phyloP scores from a whole-genome alignment of 208 protist genomes.

The Crithidia bombi region DNA sequence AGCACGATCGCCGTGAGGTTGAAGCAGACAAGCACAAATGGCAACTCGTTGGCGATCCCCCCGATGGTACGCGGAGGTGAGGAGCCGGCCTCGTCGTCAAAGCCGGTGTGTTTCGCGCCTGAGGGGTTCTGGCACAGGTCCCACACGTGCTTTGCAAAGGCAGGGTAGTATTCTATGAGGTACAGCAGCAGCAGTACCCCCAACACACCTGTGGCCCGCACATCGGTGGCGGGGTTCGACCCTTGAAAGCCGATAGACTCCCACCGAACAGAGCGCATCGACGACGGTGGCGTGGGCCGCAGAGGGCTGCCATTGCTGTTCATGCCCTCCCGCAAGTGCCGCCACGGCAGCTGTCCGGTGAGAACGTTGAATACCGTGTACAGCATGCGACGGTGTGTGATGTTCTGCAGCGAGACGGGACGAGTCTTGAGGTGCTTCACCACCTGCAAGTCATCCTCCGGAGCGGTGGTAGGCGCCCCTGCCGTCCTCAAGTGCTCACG shows the following conservation, averaged over 20 bases:
- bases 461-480: neutral
- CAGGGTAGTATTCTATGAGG: slow-evolving; percentile 71
- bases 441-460: slow-evolving; percentile 19
- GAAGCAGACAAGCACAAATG: slow-evolving; percentile 81
- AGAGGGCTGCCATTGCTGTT: neutral
- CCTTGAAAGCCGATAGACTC: slow-evolving; percentile 84
- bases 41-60: slow-evolving; percentile 44
- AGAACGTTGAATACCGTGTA: slow-evolving; percentile 61
- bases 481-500: neutral
- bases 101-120: neutral
- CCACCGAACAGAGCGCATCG: slow-evolving; percentile 45
- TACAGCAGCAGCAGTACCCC: slow-evolving; percentile 76
- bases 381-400: slow-evolving; percentile 59
- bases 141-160: slow-evolving; percentile 58
- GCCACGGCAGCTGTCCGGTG: slow-evolving; percentile 21
- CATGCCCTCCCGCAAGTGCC: neutral
- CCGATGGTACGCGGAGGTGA: neutral
- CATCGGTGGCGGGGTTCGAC: slow-evolving; percentile 76
- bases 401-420: slow-evolving; percentile 35
- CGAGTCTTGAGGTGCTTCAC: slow-evolving; percentile 35
- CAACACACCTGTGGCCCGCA: slow-evolving; percentile 74
- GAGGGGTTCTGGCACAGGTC: slow-evolving; percentile 43
- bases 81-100: neutral
- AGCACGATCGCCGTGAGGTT: slow-evolving; percentile 70
- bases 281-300: neutral